Percentiles rank a stretch among this genome's conserved stretches.
Evolutionary conservation across 2,329 filamentous ascomycete genomes (phyloP).

Genomic region (Alternaria sp.): DNA sequence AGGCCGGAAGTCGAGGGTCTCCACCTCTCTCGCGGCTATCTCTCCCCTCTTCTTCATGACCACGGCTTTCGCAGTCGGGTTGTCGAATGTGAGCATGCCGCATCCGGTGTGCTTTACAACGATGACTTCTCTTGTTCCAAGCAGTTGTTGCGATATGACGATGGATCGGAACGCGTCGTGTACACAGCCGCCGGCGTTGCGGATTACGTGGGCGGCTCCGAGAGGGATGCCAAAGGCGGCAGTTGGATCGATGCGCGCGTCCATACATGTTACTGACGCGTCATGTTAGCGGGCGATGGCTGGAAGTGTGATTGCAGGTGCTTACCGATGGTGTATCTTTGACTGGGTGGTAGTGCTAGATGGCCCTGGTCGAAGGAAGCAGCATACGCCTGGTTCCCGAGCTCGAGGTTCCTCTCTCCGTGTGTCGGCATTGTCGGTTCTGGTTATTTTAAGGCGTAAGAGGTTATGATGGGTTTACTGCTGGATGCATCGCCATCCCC

Average conservation of each 20-base stretch:
- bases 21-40: slow-evolving; percentile 55
- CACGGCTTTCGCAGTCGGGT: slow-evolving; percentile 60
- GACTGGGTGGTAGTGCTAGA: slow-evolving; percentile 71
- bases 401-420: slow-evolving; percentile 61
- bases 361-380: slow-evolving; percentile 68
- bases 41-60: slow-evolving; percentile 66
- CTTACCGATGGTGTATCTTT: slow-evolving; percentile 70
- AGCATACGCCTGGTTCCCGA: slow-evolving; percentile 64
- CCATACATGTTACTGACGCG: slow-evolving; percentile 75
- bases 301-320: background rate
- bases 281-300: background rate
- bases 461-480: background rate
- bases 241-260: slow-evolving; percentile 73
- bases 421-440: slow-evolving; percentile 49
- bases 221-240: slow-evolving; percentile 72
- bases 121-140: slow-evolving; percentile 77
- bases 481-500: background rate
- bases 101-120: slow-evolving; percentile 77
- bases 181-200: slow-evolving; percentile 68
- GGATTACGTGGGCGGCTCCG: slow-evolving; percentile 79
- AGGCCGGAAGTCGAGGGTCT: slow-evolving; percentile 66
- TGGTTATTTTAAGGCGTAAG: background rate
- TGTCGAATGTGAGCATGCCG: slow-evolving; percentile 74
- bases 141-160: slow-evolving; percentile 78
- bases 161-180: slow-evolving; percentile 75